These are phyloP conservation scores for Collariella sp. DNA, from an alignment of 495 filamentous ascomycete species.

Conservation along the genomic window DNA sequence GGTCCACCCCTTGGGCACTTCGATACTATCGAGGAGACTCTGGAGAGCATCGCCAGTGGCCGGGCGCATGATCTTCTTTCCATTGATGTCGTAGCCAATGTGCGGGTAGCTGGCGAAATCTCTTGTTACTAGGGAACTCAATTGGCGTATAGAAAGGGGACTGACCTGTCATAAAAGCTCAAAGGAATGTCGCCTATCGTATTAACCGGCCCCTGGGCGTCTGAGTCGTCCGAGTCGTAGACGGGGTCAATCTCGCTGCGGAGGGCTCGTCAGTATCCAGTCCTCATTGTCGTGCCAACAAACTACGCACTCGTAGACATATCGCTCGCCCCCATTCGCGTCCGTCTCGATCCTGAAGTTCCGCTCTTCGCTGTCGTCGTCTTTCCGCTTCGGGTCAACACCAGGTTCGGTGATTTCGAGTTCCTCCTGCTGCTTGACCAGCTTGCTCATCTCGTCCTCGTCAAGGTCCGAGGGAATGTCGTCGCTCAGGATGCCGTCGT, in stretches of 20 bases:
- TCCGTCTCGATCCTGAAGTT: constrained; percentile 52
- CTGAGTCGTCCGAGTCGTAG: constrained; percentile 91
- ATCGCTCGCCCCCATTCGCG: constrained; percentile 45
- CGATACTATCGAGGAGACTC: constrained; percentile 89
- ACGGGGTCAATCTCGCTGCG: constrained; percentile 79
- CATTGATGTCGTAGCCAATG: constrained; percentile 98
- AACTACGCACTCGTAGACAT: constrained; percentile 46
- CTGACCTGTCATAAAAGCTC: constrained; percentile 81
- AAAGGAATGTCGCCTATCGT: constrained; percentile 94
- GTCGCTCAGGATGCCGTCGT: constrained; percentile 48
- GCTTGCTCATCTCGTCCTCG: constrained; percentile 28
- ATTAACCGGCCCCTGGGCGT: constrained; percentile 68
- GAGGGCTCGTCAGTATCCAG: constrained; percentile 36
- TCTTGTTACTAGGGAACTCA: not conserved
- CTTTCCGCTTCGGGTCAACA: constrained; percentile 25
- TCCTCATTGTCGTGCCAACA: not conserved
- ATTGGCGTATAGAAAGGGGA: too few relatives aligned
- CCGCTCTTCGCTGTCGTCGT: constrained; percentile 33
- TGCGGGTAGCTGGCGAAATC: constrained; percentile 54
- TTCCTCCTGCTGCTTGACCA: constrained; percentile 16
- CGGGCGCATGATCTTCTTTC: constrained; percentile 92
- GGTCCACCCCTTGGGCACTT: constrained; percentile 97
- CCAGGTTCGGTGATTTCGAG: constrained; percentile 27
- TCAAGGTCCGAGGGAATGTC: constrained; percentile 51
- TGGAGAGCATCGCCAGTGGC: constrained; percentile 91